Base-by-base conservation (phyloP, 2,329 filamentous ascomycete genomes). In the Alternaria panax region DNA sequence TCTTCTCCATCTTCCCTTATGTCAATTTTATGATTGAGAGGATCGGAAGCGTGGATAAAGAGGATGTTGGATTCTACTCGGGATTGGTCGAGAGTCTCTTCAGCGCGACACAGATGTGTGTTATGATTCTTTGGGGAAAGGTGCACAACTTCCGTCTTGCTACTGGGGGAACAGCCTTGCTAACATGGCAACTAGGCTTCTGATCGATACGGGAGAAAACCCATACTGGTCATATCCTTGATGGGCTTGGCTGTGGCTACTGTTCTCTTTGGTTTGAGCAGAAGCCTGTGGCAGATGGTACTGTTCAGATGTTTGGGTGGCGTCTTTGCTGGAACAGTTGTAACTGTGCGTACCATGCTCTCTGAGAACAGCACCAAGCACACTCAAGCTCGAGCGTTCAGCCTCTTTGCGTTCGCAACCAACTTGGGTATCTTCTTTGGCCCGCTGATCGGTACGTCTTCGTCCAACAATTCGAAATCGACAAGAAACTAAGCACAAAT, bases 1-100 rank as follows among this genome's bases (percentile, higher is more conserved):
- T 92, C 80, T 94, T 93, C 80, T 87, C 84, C 73, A 92, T 94
- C 74, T 91, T 94, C 69, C 90, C 91, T 1, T 94, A 91, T 78
- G 86, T 95, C 77, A 92, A 88, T 70, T 82, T 89, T 71, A 94
- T 94, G 91, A 87, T 92, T 36, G 81, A 86, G 75, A 82, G 85
- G 57, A 89, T 88, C 59, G 90, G 90, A 9, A 70, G 82, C 11
- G 78, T 94, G 2, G 75, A 82, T 1, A 80, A 86, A 43, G 79
- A 84, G n/a, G 88, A 92, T 74, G 87, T 92, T 4, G 92, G 92
- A 2, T 94, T 93, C 79, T 94, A 92, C 80, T 87, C 84, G 57
- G 92, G 92, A 2, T 80, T 93, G 12, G 92, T 94, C 72, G 84
- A 87, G 70, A 85, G 83, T 0, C 78, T 92, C 28, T 94, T 93